A percentile compares a stretch with the other conserved stretches of the same genome.
Evolutionary conservation across 2,329 filamentous ascomycete genomes (phyloP).

Genomic region (Aureobasidium sp.): DNA sequence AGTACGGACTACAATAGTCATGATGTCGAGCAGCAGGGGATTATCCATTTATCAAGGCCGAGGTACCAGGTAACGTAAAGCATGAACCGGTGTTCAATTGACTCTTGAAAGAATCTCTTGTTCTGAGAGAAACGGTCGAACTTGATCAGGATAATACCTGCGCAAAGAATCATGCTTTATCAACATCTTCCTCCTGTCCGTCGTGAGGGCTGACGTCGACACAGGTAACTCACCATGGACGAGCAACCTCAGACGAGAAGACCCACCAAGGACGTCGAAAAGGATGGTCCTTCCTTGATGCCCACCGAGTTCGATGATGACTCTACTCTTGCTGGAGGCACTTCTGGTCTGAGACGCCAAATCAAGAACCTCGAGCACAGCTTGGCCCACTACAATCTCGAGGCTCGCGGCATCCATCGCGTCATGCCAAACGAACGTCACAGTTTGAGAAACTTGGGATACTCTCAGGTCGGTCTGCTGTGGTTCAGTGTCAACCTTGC

Average conservation of each 20-base stretch:
- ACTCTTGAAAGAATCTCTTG: conserved; percentile 4
- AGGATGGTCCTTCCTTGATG: conserved; percentile 13
- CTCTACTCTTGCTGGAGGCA: neutral
- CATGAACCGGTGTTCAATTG: conserved; percentile 29
- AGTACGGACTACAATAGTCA: conserved; percentile 17
- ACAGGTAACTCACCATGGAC: conserved; percentile 15
- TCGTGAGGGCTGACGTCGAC: conserved; percentile 12
- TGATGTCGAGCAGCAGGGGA: conserved; percentile 15
- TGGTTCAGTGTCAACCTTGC: conserved; percentile 57
- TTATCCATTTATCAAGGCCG: conserved; percentile 14
- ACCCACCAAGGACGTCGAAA: conserved; percentile 16
- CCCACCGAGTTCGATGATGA: conserved; percentile 3
- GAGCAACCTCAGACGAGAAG: conserved; percentile 16
- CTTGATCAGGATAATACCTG: conserved; percentile 47
- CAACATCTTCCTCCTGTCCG: conserved; percentile 18
- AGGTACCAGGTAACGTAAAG: conserved; percentile 23
- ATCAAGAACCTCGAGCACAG: conserved; percentile 30
- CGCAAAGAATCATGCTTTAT: conserved; percentile 44
- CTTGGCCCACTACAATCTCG: conserved; percentile 45
- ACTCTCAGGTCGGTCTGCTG: conserved; percentile 43
- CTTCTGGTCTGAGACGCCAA: conserved; percentile 1
- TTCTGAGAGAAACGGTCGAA: conserved; percentile 48
- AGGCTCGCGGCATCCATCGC: conserved; percentile 52
- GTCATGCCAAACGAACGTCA: conserved; percentile 48
- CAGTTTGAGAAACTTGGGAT: conserved; percentile 29